Percentiles rank a stretch among this genome's conserved stretches.
These are phyloP conservation scores for Lactarius sanguifluus DNA, from an alignment of 768 basidiomycete species.

Conservation along the genomic window DNA sequence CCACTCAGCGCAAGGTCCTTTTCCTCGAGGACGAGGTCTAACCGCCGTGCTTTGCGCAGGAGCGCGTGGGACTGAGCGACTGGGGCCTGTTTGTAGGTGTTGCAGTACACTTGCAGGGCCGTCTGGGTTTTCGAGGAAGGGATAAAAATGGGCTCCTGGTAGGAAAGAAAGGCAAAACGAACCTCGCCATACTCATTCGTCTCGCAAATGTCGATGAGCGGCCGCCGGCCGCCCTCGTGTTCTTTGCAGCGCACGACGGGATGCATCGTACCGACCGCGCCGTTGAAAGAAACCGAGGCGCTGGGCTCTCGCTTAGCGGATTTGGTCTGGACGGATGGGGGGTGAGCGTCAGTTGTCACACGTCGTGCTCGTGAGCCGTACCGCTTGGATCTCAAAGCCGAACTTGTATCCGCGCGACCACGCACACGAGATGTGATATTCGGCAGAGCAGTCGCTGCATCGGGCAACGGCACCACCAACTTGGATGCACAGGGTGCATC, in stretches of 20 bases:
- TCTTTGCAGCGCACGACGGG: constrained; percentile 29
- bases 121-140: constrained; percentile 51
- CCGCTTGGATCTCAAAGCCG: constrained; percentile 89
- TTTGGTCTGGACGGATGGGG: constrained; percentile 61
- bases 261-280: constrained; percentile 39
- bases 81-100: constrained; percentile 78
- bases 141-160: background rate
- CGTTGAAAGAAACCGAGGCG: constrained; percentile 68
- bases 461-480: constrained; percentile 76
- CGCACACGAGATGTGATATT: constrained; percentile 89
- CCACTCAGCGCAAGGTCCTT: constrained; percentile 30
- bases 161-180: constrained; percentile 9
- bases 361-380: constrained; percentile 38
- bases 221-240: constrained; percentile 44
- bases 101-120: constrained; percentile 84
- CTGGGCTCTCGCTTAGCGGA: constrained; percentile 68
- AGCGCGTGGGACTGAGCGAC: constrained; percentile 76
- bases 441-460: constrained; percentile 77
- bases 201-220: constrained; percentile 83
- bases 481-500: constrained; percentile 72
- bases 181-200: constrained; percentile 82
- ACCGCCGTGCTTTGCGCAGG: constrained; percentile 82
- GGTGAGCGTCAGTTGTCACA: background rate
- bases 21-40: constrained; percentile 67
- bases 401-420: constrained; percentile 83